These are phyloP conservation scores for Macrocybe gigantea DNA, from an alignment of 768 basidiomycete genomes.

Conservation along the genomic window DNA sequence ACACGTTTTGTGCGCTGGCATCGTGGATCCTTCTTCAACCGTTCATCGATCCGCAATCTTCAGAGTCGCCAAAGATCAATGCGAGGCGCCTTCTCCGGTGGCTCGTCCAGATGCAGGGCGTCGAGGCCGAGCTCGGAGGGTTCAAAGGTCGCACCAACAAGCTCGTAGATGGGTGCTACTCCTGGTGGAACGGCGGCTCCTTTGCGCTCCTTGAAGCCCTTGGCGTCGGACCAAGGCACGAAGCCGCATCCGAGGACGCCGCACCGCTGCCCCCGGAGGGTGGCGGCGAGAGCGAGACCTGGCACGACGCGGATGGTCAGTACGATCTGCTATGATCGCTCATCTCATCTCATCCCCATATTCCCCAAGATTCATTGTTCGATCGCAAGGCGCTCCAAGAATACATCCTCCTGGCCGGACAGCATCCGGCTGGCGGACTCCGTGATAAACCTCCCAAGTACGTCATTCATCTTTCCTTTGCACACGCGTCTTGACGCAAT, in stretches of 20 bases:
- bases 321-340: conserved; percentile 2
- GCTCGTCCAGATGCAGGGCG: conserved; percentile 83
- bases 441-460: conserved; percentile 96
- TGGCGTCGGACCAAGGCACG: conserved; percentile 31
- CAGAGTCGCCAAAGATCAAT: conserved; percentile 44
- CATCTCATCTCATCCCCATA: not conserved
- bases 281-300: conserved; percentile 32
- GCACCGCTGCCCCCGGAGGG: conserved; percentile 12
- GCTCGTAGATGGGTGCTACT: conserved; percentile 98
- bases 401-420: conserved; percentile 82
- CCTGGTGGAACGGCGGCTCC: conserved; percentile 98
- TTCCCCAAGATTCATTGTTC: conserved; percentile 36
- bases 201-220: conserved; percentile 72
- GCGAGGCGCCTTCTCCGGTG: conserved; percentile 62
- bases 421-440: conserved; percentile 80
- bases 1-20: conserved; percentile 90
- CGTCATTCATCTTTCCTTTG: conserved; percentile 13
- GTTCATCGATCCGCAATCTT: conserved; percentile 25
- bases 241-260: conserved; percentile 13
- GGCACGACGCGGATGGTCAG: conserved; percentile 73
- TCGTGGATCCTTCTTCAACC: conserved; percentile 76
- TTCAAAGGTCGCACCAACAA: conserved; percentile 95
- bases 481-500: not conserved
- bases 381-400: conserved; percentile 75
- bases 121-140: conserved; percentile 79